Base-by-base conservation (phyloP, 2,329 filamentous ascomycete species). In the Stromatinia cepivora region DNA sequence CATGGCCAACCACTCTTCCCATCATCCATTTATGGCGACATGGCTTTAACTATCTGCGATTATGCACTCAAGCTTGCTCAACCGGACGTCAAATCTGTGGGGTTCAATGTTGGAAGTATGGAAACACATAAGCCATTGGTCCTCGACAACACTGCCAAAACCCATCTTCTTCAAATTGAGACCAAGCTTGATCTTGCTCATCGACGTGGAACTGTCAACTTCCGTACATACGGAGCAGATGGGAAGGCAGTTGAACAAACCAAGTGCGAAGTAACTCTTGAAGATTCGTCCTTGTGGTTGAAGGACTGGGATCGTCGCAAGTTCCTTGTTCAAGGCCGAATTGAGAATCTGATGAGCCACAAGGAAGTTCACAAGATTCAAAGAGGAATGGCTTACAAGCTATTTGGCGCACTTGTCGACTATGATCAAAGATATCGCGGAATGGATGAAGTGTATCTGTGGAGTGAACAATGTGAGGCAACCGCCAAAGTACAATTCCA, bases 361-460 rank as follows among this genome's bases (percentile, higher is more conserved):
- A 70, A 71, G 36, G 66, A 72, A 31, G 89, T 90, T 45, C 90
- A 90, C 78, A 90, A 90, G 80, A 85, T 93, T 70, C 86, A 90
- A 61, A 87, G 90, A 36, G 90, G 85, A 53, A 20, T 93, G 81
- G 89, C 90, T 25, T 94, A 94, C 84, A 93, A 93, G 81, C 84
- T 89, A 67, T 85, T 85, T 73, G 81, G 81, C 50, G 82, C 85
- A 54, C 79, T 88, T 0, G 86, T 87, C 8, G 84, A 87, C 75
- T 88, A 87, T 71, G 79, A 81, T 28, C 78, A 74, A 13, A 80
- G 81, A 36, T 88, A 86, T 76, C 81, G 81, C 65, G 86, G 85
- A 42, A 87, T 87, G 79, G 82, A 86, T 42, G 84, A 86, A 66
- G 84, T 88, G 13, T 82, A 87, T 36, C 79, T 88, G 9, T 73